These are phyloP conservation scores for Boletus patriciae DNA, from an alignment of 768 basidiomycete species.

Conservation along the genomic window DNA sequence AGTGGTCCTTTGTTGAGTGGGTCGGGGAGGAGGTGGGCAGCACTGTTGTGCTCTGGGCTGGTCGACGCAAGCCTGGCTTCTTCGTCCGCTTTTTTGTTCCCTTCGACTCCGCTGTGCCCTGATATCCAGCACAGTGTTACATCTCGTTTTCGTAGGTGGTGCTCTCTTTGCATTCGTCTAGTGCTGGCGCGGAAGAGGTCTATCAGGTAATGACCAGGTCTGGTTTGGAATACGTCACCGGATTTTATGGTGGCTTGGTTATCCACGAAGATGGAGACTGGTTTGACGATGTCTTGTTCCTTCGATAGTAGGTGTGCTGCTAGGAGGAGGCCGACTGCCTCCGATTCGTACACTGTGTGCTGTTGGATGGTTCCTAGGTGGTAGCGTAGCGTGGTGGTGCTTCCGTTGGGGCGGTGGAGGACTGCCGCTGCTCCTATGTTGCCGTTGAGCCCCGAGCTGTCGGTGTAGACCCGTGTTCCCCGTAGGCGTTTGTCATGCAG, in stretches of 20 bases:
- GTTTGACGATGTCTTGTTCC: not conserved
- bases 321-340: not conserved
- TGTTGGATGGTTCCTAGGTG: not conserved
- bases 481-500: too few relatives aligned
- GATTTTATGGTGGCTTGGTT: constrained; percentile 3
- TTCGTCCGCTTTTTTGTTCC: too few relatives aligned
- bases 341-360: not conserved
- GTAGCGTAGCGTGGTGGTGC: not conserved
- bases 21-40: too few relatives aligned
- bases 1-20: too few relatives aligned
- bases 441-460: not conserved
- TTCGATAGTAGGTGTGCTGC: not conserved
- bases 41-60: too few relatives aligned
- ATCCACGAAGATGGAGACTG: not conserved
- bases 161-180: too few relatives aligned
- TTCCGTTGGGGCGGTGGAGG: not conserved
- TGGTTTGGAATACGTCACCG: not conserved
- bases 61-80: too few relatives aligned
- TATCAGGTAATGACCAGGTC: not conserved
- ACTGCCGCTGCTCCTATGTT: not conserved
- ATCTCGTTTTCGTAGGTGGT: too few relatives aligned
- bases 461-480: not conserved
- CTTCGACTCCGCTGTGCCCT: too few relatives aligned
- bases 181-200: not conserved
- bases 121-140: too few relatives aligned